Conservation (phyloP, 371 early-diverging fungal species). For the Mucor sp. region DNA sequence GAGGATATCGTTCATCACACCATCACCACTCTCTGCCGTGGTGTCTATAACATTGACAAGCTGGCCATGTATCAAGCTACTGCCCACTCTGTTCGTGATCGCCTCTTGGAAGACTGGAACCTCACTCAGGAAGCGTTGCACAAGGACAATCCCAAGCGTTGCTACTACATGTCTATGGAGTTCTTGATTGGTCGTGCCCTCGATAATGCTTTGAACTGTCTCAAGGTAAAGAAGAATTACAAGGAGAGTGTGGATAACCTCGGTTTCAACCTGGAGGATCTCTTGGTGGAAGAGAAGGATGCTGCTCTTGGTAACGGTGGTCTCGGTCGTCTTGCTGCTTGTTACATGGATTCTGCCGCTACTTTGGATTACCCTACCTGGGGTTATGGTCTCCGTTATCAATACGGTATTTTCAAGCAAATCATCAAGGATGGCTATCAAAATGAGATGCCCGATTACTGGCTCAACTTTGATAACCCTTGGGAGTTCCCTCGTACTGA, state of each 20-base stretch:
- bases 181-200: slow-evolving; percentile 93
- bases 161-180: slow-evolving; percentile 94
- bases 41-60: slow-evolving; percentile 80
- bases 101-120: slow-evolving; percentile 87
- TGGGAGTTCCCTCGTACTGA: slow-evolving; percentile 94
- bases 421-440: slow-evolving; percentile 85
- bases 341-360: slow-evolving; percentile 91
- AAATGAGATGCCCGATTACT: slow-evolving; percentile 89
- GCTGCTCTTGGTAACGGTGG: slow-evolving; percentile 96
- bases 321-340: slow-evolving; percentile 88
- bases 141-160: slow-evolving; percentile 77
- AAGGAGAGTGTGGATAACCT: slow-evolving; percentile 62
- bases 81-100: slow-evolving; percentile 86
- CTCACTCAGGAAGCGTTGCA: slow-evolving; percentile 69
- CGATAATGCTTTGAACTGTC: slow-evolving; percentile 88
- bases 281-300: slow-evolving; percentile 86
- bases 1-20: slow-evolving; percentile 80
- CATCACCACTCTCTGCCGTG: slow-evolving; percentile 79
- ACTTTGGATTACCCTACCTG: slow-evolving; percentile 87
- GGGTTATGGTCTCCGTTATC: slow-evolving; percentile 89
- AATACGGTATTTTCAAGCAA: slow-evolving; percentile 96
- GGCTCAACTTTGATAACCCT: slow-evolving; percentile 86
- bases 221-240: slow-evolving; percentile 76
- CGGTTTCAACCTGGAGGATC: slow-evolving; percentile 88
- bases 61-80: slow-evolving; percentile 85